phyloP scores from a whole-genome alignment of 2,329 filamentous ascomycete species.

The Zymoseptoria ardabiliae region DNA sequence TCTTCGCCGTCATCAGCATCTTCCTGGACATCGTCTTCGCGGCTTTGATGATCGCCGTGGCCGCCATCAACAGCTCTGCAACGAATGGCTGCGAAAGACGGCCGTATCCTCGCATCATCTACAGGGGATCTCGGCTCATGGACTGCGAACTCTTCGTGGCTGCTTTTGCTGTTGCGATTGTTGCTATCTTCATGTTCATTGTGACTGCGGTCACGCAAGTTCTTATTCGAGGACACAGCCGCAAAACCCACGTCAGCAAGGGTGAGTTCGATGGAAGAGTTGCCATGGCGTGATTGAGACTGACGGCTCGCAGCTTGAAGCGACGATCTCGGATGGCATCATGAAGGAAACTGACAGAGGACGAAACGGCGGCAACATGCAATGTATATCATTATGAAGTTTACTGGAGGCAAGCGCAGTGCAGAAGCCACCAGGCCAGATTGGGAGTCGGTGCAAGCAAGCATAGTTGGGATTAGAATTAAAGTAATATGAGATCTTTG shows the following conservation, averaged over 20 bases:
- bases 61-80: conserved; percentile 6
- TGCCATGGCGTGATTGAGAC: background rate
- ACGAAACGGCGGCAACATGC: background rate
- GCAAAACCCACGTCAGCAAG: background rate
- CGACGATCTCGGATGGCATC: background rate
- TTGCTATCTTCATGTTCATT: conserved; percentile 1
- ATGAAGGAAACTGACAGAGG: background rate
- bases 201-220: background rate
- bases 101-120: background rate
- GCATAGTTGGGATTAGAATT: background rate
- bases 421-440: background rate
- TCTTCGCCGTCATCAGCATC: conserved; percentile 1
- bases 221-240: background rate
- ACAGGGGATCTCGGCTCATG: background rate
- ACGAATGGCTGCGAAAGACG: background rate
- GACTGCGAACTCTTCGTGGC: conserved; percentile 2
- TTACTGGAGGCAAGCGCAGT: background rate
- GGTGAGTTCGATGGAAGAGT: background rate
- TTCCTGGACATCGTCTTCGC: conserved; percentile 8
- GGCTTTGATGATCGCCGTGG: conserved; percentile 7
- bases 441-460: background rate
- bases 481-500: background rate
- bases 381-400: background rate
- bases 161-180: conserved; percentile 1
- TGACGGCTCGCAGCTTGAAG: background rate